These are phyloP conservation scores for Leucocoprinus sp. DNA, from an alignment of 768 basidiomycete genomes.

Conservation along the genomic window DNA sequence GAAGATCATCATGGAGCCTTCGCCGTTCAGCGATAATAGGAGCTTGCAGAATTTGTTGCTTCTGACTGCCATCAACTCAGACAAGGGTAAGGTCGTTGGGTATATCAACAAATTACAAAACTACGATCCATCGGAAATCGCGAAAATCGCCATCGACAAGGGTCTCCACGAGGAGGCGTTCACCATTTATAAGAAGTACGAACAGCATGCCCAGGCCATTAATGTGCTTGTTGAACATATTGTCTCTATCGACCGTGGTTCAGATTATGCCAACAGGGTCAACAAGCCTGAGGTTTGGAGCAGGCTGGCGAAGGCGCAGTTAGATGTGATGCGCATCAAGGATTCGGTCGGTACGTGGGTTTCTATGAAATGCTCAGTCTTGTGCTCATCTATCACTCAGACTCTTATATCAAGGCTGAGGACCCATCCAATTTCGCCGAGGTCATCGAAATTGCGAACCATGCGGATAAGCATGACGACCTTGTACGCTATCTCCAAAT, in stretches of 20 bases:
- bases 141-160: conserved; percentile 94
- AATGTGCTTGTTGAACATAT: conserved; percentile 98
- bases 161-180: conserved; percentile 94
- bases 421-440: conserved; percentile 92
- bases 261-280: conserved; percentile 94
- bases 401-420: conserved; percentile 97
- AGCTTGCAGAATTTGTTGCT: conserved; percentile 94
- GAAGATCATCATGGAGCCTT: conserved; percentile 97
- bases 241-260: conserved; percentile 92
- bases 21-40: conserved; percentile 95
- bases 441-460: conserved; percentile 92
- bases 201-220: conserved; percentile 92
- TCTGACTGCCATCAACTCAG: conserved; percentile 92
- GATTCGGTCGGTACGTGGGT: conserved; percentile 80
- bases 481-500: conserved; percentile 97
- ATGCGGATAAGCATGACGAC: conserved; percentile 89
- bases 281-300: conserved; percentile 97
- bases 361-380: background rate
- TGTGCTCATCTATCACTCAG: conserved; percentile 26
- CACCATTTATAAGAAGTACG: conserved; percentile 96
- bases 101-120: conserved; percentile 98
- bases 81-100: conserved; percentile 96
- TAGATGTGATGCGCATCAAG: conserved; percentile 96
- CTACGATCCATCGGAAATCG: conserved; percentile 92
- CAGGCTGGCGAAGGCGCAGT: conserved; percentile 94